Evolutionary conservation across 106 monocot species (phyloP).

Genomic region (Cymbidium sinense): DNA sequence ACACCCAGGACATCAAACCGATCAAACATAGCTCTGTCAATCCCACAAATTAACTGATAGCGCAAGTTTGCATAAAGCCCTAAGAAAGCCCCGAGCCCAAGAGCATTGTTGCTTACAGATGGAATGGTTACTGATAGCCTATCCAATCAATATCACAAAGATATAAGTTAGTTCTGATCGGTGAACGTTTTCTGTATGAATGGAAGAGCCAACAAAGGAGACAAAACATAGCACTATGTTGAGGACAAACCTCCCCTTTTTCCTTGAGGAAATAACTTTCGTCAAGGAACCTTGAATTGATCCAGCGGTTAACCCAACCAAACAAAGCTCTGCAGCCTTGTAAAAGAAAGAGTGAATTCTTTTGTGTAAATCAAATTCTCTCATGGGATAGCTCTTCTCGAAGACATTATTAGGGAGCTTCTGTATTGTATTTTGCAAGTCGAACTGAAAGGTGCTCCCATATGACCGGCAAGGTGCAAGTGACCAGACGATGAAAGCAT

Average conservation of each 20-base stretch:
- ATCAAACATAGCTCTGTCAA: slow-evolving; percentile 69
- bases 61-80: slow-evolving; percentile 92
- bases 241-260: slow-evolving; percentile 44
- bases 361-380: slow-evolving; percentile 92
- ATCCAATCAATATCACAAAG: slow-evolving; percentile 1
- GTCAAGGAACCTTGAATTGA: slow-evolving; percentile 68
- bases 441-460: slow-evolving; percentile 82
- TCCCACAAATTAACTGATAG: slow-evolving; percentile 77
- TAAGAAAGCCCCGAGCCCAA: slow-evolving; percentile 96
- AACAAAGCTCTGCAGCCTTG: slow-evolving; percentile 68
- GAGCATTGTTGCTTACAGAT: slow-evolving; percentile 62
- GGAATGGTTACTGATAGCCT: slow-evolving; percentile 86
- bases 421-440: slow-evolving; percentile 88
- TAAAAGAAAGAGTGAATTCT: slow-evolving; percentile 81
- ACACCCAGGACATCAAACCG: slow-evolving; percentile 93
- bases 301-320: slow-evolving; percentile 69
- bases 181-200: neutral
- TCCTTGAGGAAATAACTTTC: slow-evolving; percentile 49
- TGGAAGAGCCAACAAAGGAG: neutral
- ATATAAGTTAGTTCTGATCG: neutral
- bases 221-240: neutral
- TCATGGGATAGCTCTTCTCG: slow-evolving; percentile 80
- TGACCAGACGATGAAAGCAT: slow-evolving; percentile 86
- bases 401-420: slow-evolving; percentile 98
- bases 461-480: slow-evolving; percentile 95